phyloP scores from a whole-genome alignment of 352 stramenopile genomes.

The Phytophthora pluvialis region DNA sequence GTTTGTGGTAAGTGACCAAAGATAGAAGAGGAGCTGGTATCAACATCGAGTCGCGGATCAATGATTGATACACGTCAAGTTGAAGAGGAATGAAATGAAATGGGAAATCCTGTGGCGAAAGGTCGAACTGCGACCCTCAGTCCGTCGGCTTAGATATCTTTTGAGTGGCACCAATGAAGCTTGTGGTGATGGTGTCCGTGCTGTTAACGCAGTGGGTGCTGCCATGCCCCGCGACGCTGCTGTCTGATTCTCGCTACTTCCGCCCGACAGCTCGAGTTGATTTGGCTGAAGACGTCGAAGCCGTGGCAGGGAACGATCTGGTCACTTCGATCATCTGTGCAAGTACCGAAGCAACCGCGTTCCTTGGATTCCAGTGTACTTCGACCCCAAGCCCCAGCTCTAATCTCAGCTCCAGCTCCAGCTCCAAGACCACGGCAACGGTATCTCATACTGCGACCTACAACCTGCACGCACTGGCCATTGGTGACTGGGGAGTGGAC shows the following conservation, averaged over 20 bases:
- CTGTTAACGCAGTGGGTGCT: conserved; percentile 16
- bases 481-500: conserved; percentile 75
- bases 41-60: background rate
- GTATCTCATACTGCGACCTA: conserved; percentile 53
- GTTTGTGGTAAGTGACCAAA: background rate
- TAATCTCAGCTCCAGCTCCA: conserved; percentile 14
- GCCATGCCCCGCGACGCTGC: background rate
- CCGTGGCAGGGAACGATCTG: conserved; percentile 27
- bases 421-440: conserved; percentile 17
- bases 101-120: conserved; percentile 5
- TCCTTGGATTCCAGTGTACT: conserved; percentile 55
- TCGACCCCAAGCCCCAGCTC: conserved; percentile 4
- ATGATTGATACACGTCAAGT: background rate
- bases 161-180: conserved; percentile 19
- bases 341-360: conserved; percentile 42
- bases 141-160: conserved; percentile 1
- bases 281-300: conserved; percentile 19
- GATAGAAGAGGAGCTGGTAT: background rate
- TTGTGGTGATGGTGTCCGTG: background rate
- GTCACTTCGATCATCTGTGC: conserved; percentile 54
- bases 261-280: conserved; percentile 16
- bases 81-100: background rate
- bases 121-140: conserved; percentile 23
- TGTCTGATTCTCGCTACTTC: background rate
- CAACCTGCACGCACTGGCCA: conserved; percentile 65